A percentile compares a stretch with the other conserved stretches of the same genome.
phyloP scores from a whole-genome alignment of 768 basidiomycete genomes.

The Boletales sp. region DNA sequence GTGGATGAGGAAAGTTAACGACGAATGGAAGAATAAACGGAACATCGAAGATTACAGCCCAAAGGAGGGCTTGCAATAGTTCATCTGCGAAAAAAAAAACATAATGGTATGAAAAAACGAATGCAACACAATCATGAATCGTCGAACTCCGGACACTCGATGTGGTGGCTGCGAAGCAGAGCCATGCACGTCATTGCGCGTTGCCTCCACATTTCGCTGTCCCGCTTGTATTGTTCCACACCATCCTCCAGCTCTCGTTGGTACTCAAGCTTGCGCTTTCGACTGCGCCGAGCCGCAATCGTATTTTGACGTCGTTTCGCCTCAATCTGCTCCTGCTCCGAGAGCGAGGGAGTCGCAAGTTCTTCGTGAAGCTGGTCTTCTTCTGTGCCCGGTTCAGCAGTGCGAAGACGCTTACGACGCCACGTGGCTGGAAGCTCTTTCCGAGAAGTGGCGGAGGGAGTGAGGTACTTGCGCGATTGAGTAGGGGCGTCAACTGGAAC shows the following conservation, averaged over 20 bases:
- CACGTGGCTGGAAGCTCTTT: constrained; percentile 77
- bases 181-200: constrained; percentile 47
- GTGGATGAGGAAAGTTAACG: constrained; percentile 36
- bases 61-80: constrained; percentile 1
- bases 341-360: constrained; percentile 36
- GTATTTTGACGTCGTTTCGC: constrained; percentile 83
- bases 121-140: constrained; percentile 23
- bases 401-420: constrained; percentile 55
- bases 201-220: constrained; percentile 62
- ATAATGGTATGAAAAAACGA: neutral
- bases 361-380: constrained; percentile 36
- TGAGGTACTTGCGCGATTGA: constrained; percentile 69
- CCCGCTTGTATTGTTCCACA: constrained; percentile 48
- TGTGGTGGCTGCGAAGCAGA: constrained; percentile 53
- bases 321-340: constrained; percentile 67
- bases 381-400: constrained; percentile 46
- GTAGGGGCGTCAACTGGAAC: constrained; percentile 77
- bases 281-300: constrained; percentile 75
- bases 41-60: constrained; percentile 42
- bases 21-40: constrained; percentile 30
- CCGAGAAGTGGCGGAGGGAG: constrained; percentile 71
- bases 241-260: constrained; percentile 60
- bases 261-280: constrained; percentile 71
- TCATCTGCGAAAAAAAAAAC: constrained; percentile 2
- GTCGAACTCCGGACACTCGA: constrained; percentile 51